phyloP scores from a whole-genome alignment of 495 filamentous ascomycete species.

The Thermothielavioides terrestris region DNA sequence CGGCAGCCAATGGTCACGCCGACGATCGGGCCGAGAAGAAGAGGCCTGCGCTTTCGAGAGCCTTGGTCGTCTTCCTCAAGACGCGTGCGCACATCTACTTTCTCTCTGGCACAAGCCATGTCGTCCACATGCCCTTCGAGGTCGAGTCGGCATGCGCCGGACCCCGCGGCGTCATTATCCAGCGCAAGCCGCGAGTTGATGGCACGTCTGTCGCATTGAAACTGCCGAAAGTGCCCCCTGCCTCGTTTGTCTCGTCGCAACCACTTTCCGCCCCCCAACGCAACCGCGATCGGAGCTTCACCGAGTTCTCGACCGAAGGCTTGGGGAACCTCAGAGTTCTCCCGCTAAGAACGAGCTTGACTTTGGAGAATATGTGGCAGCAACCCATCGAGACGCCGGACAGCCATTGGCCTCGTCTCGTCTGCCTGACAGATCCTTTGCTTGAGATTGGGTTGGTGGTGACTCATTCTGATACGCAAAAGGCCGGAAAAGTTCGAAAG shows the following conservation, averaged over 20 bases:
- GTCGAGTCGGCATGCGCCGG: slow-evolving; percentile 80
- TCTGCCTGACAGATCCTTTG: slow-evolving; percentile 79
- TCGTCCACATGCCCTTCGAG: slow-evolving; percentile 89
- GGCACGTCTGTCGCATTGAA: slow-evolving; percentile 37
- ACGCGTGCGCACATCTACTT: slow-evolving; percentile 91
- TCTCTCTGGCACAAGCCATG: slow-evolving; percentile 77
- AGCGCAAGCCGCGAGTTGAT: slow-evolving; percentile 52
- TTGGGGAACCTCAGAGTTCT: slow-evolving; percentile 44
- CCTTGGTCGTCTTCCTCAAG: slow-evolving; percentile 85
- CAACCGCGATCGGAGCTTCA: slow-evolving; percentile 32
- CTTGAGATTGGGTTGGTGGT: slow-evolving; percentile 80
- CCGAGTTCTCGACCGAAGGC: slow-evolving; percentile 45
- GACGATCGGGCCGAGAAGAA: slow-evolving; percentile 14
- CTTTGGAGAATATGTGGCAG: slow-evolving; percentile 43
- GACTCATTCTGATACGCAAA: slow-evolving; percentile 32
- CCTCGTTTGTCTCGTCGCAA: slow-evolving; percentile 69
- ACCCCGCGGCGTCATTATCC: slow-evolving; percentile 72
- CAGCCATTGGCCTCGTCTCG: slow-evolving; percentile 65
- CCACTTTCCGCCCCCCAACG: slow-evolving; percentile 38
- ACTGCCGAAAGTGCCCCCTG: slow-evolving; percentile 56
- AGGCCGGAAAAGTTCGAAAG: slow-evolving; percentile 12
- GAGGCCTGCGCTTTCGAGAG: slow-evolving; percentile 45
- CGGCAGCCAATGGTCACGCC: not conserved
- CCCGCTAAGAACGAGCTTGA: slow-evolving; percentile 35
- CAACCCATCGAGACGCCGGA: slow-evolving; percentile 37